phyloP scores from a whole-genome alignment of 2,329 filamentous ascomycete species.

The Dactylellina sp. region DNA sequence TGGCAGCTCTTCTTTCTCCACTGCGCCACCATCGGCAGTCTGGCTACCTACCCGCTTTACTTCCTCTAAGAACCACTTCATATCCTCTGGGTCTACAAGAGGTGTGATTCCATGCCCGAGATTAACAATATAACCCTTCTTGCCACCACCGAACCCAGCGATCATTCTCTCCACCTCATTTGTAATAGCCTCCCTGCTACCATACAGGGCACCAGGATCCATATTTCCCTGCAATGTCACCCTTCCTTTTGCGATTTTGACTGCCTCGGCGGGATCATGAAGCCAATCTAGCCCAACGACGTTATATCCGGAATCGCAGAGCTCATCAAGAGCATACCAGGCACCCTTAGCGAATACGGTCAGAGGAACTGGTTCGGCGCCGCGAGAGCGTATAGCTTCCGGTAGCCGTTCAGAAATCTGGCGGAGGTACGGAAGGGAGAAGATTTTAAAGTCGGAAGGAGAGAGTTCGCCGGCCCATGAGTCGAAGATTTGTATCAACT shows the following conservation, averaged over 20 bases:
- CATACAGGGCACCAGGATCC: constrained; percentile 92
- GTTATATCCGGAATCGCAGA: constrained; percentile 90
- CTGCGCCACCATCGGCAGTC: neutral
- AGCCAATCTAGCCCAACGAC: constrained; percentile 96
- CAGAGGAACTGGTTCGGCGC: constrained; percentile 87
- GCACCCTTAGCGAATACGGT: constrained; percentile 98
- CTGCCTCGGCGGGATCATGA: constrained; percentile 85
- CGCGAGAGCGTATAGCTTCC: constrained; percentile 76
- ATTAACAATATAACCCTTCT: constrained; percentile 96
- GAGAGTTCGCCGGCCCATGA: constrained; percentile 97
- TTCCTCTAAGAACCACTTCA: constrained; percentile 94
- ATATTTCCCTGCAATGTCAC: constrained; percentile 93
- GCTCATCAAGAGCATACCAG: constrained; percentile 90
- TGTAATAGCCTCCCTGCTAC: constrained; percentile 82
- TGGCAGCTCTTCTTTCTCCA: neutral
- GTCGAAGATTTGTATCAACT: constrained; percentile 96
- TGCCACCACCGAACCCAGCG: constrained; percentile 81
- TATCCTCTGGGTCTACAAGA: constrained; percentile 89
- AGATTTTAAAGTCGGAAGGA: constrained; percentile 82
- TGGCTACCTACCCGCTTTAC: constrained; percentile 76
- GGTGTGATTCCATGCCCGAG: constrained; percentile 98
- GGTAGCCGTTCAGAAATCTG: constrained; percentile 87
- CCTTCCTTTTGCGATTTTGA: constrained; percentile 80
- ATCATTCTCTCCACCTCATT: constrained; percentile 87
- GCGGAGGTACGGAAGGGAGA: constrained; percentile 85